phyloP scores from a whole-genome alignment of 257 asterid species.

The Salvia miltiorrhiza region DNA sequence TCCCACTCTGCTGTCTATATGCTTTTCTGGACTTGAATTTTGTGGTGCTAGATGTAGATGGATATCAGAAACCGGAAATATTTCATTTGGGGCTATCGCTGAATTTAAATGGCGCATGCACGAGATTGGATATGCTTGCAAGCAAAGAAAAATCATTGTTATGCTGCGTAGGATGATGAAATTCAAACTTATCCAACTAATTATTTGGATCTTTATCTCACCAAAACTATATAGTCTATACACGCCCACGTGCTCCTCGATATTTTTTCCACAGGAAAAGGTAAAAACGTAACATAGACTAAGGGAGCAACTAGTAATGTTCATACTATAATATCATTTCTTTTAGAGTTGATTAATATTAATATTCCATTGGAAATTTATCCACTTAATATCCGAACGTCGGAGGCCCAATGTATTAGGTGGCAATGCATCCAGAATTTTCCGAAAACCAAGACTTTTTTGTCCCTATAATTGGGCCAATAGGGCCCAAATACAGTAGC shows the following conservation, averaged over 20 bases:
- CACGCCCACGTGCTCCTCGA: slow-evolving; percentile 16
- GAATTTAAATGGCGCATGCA: background rate
- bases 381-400: background rate
- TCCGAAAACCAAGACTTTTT: too few relatives aligned
- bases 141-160: background rate
- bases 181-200: slow-evolving; percentile 17
- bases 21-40: background rate
- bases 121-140: slow-evolving; percentile 3
- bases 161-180: background rate
- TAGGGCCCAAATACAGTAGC: slow-evolving; percentile 13
- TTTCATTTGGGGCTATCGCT: background rate
- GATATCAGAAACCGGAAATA: too few relatives aligned
- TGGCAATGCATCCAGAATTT: too few relatives aligned
- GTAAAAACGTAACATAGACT: too few relatives aligned
- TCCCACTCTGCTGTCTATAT: background rate
- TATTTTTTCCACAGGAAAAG: too few relatives aligned
- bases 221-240: too few relatives aligned
- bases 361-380: too few relatives aligned
- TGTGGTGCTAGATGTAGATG: too few relatives aligned
- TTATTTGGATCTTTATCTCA: slow-evolving; percentile 10
- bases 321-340: background rate
- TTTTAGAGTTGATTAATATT: too few relatives aligned
- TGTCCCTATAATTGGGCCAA: background rate
- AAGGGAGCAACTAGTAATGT: background rate
- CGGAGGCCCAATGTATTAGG: background rate